phyloP scores from a whole-genome alignment of 2,329 filamentous ascomycete genomes.

The Verticillium zaregamsianum region DNA sequence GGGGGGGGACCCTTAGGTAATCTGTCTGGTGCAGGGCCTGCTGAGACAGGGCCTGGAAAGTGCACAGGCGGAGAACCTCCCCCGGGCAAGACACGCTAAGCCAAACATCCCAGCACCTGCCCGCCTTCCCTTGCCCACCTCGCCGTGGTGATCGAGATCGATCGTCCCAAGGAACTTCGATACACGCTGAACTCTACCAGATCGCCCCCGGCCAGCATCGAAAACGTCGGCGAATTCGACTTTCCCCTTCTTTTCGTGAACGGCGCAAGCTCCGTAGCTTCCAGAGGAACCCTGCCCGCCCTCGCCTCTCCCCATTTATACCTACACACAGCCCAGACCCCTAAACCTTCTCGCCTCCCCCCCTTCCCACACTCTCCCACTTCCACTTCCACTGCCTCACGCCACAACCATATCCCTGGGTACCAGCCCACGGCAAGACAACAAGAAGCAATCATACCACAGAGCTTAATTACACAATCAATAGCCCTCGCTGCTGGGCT shows the following conservation, averaged over 20 bases:
- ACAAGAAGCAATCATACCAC: not conserved
- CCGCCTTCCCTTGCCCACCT: not conserved
- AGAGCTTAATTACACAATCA: not conserved
- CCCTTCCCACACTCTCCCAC: not conserved
- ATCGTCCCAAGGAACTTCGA: conserved; percentile 16
- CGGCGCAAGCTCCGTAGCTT: not conserved
- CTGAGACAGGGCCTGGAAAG: not conserved
- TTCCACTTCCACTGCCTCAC: not conserved
- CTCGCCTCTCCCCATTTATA: not conserved
- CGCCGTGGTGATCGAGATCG: conserved; percentile 15
- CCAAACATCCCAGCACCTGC: not conserved
- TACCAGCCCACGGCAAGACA: not conserved
- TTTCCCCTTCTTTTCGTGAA: conserved; percentile 8
- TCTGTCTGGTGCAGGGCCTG: not conserved
- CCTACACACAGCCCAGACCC: not conserved
- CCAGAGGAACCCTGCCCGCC: not conserved
- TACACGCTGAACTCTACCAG: conserved; percentile 9
- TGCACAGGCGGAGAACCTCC: not conserved
- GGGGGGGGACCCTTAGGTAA: not conserved
- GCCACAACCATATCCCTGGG: not conserved
- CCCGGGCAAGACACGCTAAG: conserved; percentile 1
- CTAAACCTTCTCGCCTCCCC: not conserved
- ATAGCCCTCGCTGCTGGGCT: not conserved
- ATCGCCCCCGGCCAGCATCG: conserved; percentile 13
- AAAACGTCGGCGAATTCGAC: conserved; percentile 7